Base-by-base conservation (phyloP, 2,329 filamentous ascomycete species). In the Dendryphion nanum region DNA sequence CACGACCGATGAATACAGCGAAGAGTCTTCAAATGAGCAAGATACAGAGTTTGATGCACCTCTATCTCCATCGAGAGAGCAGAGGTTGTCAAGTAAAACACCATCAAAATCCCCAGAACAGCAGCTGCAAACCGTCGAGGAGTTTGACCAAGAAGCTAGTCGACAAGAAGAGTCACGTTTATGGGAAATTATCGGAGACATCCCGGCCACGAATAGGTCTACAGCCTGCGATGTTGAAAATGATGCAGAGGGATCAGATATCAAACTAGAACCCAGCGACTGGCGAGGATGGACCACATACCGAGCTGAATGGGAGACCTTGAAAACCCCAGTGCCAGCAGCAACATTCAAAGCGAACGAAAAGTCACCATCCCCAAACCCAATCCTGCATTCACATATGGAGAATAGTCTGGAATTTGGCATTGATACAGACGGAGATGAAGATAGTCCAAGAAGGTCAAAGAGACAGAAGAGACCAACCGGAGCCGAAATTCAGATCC, bases 281-380 rank as follows among this genome's bases (percentile, higher is more conserved):
- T 80, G 77, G 77, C 68, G 73, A 35, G 63, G 64, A 18, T 63
- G 59, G 34, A 61, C 67, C 1, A 51, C 73, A 2, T 77, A 74
- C 35, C 67, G 63, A 31, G 64, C 69, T 14, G 66, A 72, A 20
- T 80, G 77, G 77, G 76, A 79, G 48, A 51, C 51, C n/a, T 41
- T 47, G 26, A 33, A 34, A 1, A 44, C 30, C 4, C 50, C 52
- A 14, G 44, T 61, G 2, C 41, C 48, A 3, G 17, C 16, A 6
- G 34, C 43, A 3, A 47, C 21, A 3, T 57, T 64, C 30, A 8
- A 42, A 10, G 44, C 42, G 6, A 59, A 56, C 18, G 46, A 45
- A 18, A 26, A 26, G n/a, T 10, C 23, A 26, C n/a, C n/a, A 26
- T n/a, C 10, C n/a, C 10, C 23, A 3, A n/a, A 26, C n/a, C 10